phyloP scores from a whole-genome alignment of 164 flowering plant species.

The Paratinospora sagittata region DNA sequence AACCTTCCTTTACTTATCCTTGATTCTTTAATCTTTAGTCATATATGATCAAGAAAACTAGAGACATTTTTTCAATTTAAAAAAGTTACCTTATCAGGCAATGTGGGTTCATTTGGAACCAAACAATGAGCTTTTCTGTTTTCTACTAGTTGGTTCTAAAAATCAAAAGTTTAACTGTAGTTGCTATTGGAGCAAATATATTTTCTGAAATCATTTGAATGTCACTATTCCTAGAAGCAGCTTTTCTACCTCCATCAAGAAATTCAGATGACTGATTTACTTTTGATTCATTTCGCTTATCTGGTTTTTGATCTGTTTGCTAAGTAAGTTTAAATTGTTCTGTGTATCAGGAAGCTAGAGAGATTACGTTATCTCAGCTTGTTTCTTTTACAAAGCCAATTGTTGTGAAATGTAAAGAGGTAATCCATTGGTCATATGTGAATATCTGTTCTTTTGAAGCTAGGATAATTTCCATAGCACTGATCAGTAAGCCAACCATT shows the following conservation, averaged over 20 bases:
- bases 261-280: not conserved
- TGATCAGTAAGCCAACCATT: not conserved
- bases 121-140: not conserved
- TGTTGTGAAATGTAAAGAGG: constrained; percentile 83
- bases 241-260: too few species aligned
- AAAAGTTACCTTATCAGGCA: not conserved
- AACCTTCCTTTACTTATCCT: not conserved
- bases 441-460: not conserved
- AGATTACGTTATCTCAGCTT: constrained; percentile 59
- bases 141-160: not conserved
- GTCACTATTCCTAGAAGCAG: too few species aligned
- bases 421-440: constrained; percentile 19
- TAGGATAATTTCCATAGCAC: not conserved
- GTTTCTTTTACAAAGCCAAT: constrained; percentile 50
- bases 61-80: not conserved
- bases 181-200: not conserved
- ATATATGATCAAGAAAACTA: not conserved
- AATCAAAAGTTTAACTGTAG: not conserved
- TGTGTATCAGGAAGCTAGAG: constrained; percentile 68
- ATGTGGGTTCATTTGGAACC: not conserved
- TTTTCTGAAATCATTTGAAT: too few species aligned
- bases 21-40: not conserved
- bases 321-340: constrained; percentile 8
- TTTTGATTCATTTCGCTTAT: not conserved
- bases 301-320: not conserved